Base-by-base conservation (phyloP, 129 eudicot species). In the Sambucus nigra region DNA sequence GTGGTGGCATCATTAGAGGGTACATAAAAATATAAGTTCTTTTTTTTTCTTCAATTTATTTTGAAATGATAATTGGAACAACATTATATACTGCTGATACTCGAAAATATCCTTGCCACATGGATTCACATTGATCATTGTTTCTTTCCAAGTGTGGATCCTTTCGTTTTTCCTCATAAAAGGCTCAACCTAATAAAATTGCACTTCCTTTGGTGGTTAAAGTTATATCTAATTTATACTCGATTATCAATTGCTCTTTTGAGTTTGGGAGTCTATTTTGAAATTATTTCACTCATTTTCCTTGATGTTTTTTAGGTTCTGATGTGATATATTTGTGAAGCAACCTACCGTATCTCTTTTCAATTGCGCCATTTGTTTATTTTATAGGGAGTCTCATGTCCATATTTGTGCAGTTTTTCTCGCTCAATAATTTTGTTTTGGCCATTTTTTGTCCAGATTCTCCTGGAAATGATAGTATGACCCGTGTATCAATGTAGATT, bases 1-100 rank as follows among this genome's bases (percentile, higher is more conserved):
- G 99, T 50, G 72, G 71, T 72, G 99, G 99, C 74, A 51, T 91
- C 53, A 74, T 91, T 89, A 77, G 68, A 76, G 95, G 87, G 99
- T 91, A 86, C 19, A 55, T 11, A 32, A 47, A 23, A 16, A 15
- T 35, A 35, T 35, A 7, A 15, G 2, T 35, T 7, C 9, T 0
- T 51, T 65, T 45, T 26, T 57, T 7, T 18, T 51, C 46, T 9
- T 32, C 32, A 16, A 16, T 0, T 52, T 5, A 33, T 39, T 70
- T 35, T 63, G 42, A 55, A 5, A 47, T 13, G 38, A 24, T 33
- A 11, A 24, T 35, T 19, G 17, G 50, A 39, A 25, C 12, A 5
- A 25, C 5, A 5, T 22, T 12, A 50, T 25, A 1, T 13, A n/a
- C 35, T 35, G 19, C 20, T n/a, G 28, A 1, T n/a, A 22, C 32